phyloP scores from a whole-genome alignment of 1,284 basidiomycete genomes.

The Acaromyces ingoldii region DNA sequence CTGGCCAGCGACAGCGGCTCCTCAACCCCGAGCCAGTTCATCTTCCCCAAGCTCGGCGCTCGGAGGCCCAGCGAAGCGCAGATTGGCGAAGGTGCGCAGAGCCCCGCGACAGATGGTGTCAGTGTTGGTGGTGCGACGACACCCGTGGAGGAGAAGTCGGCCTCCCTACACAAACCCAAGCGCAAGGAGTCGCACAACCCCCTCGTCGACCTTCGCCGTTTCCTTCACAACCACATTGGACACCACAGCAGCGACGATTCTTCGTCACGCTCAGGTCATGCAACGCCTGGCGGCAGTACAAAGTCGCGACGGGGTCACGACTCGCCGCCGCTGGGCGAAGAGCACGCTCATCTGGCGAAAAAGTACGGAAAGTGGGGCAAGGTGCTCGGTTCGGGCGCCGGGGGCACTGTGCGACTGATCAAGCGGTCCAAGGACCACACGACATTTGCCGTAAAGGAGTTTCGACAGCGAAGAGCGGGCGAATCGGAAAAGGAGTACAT shows the following conservation, averaged over 20 bases:
- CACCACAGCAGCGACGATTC: conserved; percentile 34
- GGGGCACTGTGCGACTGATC: conserved; percentile 94
- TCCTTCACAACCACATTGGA: conserved; percentile 45
- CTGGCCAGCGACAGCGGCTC: conserved; percentile 1
- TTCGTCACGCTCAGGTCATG: conserved; percentile 25
- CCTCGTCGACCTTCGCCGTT: conserved; percentile 34
- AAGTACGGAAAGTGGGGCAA: conserved; percentile 99
- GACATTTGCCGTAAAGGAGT: conserved; percentile 96
- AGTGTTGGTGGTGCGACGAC: background rate
- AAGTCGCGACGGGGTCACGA: conserved; percentile 40
- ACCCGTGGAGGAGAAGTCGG: background rate
- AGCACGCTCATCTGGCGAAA: conserved; percentile 83
- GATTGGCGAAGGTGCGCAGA: background rate
- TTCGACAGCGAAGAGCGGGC: conserved; percentile 77
- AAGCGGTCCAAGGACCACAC: conserved; percentile 62
- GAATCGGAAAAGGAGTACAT: conserved; percentile 95
- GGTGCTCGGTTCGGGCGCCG: conserved; percentile 89
- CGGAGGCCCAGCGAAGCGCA: conserved; percentile 16
- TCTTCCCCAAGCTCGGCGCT: conserved; percentile 45
- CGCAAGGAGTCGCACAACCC: conserved; percentile 37
- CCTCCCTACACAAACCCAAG: conserved; percentile 8
- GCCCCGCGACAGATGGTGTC: background rate
- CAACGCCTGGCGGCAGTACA: conserved; percentile 18
- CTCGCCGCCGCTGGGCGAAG: conserved; percentile 52
- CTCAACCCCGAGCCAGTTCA: conserved; percentile 40